Percentiles rank a stretch among this genome's conserved stretches.
Conservation (phyloP, 331 rosid species). For the Malus hybrid region DNA sequence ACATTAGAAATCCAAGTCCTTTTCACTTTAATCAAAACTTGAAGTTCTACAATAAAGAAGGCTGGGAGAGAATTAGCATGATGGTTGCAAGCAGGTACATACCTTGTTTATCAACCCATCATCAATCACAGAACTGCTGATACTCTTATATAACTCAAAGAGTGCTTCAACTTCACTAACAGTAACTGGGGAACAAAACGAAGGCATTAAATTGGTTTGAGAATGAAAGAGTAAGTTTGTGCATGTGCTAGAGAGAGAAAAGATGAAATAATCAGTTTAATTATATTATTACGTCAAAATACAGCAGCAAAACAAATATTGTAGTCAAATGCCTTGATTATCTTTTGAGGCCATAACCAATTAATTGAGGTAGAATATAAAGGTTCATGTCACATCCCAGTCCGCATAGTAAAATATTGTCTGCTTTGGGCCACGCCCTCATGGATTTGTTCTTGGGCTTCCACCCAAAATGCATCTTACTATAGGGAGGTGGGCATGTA, state of each 20-base stretch:
- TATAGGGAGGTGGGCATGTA: too few species aligned
- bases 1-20: not conserved
- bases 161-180: slow-evolving; percentile 93
- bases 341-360: not conserved
- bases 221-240: not conserved
- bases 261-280: not conserved
- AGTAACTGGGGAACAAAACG: slow-evolving; percentile 44
- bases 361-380: not conserved
- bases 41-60: not conserved
- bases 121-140: slow-evolving; percentile 71
- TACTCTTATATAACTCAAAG: slow-evolving; percentile 80
- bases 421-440: too few species aligned
- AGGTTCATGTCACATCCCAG: too few species aligned
- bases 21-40: not conserved
- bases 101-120: slow-evolving; percentile 94
- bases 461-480: too few species aligned
- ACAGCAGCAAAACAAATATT: not conserved
- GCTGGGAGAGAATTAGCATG: not conserved
- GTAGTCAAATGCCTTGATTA: not conserved
- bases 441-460: too few species aligned
- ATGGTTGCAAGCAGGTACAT: slow-evolving; percentile 1
- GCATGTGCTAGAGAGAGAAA: not conserved
- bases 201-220: not conserved
- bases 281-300: not conserved
- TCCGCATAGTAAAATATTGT: too few species aligned